Evolutionary conservation across 495 filamentous ascomycete genomes (phyloP).

Genomic region (Trichoderma reesei): DNA sequence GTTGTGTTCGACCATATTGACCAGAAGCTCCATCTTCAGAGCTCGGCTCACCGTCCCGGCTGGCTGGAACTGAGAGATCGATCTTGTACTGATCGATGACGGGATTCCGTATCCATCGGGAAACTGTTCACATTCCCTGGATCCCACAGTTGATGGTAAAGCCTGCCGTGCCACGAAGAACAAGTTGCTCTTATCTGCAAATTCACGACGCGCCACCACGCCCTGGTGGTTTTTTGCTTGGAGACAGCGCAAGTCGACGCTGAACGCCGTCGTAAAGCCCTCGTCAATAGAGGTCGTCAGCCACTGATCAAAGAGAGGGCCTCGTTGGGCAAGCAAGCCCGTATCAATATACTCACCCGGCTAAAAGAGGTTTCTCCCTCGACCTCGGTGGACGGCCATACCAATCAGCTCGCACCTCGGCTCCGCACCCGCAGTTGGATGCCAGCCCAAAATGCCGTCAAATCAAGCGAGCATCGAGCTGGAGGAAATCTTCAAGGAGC

Average conservation of each 20-base stretch:
- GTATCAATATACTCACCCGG: too few relatives aligned
- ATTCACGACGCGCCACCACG: neutral
- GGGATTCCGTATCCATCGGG: neutral
- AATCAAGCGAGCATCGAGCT: conserved; percentile 36
- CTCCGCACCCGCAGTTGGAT: too few relatives aligned
- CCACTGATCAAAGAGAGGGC: neutral
- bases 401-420: too few relatives aligned
- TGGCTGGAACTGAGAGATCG: neutral
- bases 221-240: neutral
- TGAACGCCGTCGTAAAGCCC: too few relatives aligned
- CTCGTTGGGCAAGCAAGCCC: neutral
- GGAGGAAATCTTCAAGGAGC: conserved; percentile 50
- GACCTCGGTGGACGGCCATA: too few relatives aligned
- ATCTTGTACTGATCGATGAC: neutral
- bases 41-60: neutral
- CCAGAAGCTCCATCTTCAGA: neutral
- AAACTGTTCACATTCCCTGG: neutral
- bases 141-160: neutral
- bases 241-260: neutral
- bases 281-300: too few relatives aligned
- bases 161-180: neutral
- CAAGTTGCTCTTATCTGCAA: neutral
- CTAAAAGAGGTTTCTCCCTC: too few relatives aligned
- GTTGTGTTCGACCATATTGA: neutral
- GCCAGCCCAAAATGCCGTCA: conserved; percentile 9